Evolutionary conservation across 441 rosid genomes (phyloP), one percentile per base, ranked within the genome.

Genomic region (Manihot esculenta): DNA sequence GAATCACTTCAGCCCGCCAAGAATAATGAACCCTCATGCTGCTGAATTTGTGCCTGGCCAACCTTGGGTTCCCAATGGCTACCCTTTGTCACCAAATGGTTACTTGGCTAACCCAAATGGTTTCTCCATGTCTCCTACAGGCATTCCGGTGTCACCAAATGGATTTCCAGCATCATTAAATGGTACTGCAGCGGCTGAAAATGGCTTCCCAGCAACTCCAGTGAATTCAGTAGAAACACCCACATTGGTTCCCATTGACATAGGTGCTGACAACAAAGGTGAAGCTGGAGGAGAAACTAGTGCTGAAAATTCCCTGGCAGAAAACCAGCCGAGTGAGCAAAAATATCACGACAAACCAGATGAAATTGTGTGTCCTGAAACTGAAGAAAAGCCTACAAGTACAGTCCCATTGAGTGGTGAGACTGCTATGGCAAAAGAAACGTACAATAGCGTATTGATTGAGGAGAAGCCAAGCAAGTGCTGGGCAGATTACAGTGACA

Each of bases 401-500:
- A 72, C 76, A 26, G 77, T 72, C 45, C 64, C 62, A 3, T 26
- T 56, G 5, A 67, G 78, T 17, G 35, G 74, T 48, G 74, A 74
- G 74, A 62, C 78, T 50, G 76, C 61, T 55, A 66, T 68, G 67
- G 70, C 64, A 71, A 70, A 77, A 68, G 95, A 80, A 64, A 66
- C 54, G 68, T 78, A 82, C 76, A 57, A 59, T 9, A 81, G 78
- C 64, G 61, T 53, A 33, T 75, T 64, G 64, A 81, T 65, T 18
- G 87, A 86, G 64, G 86, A 67, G 74, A 83, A 84, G 61, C 81
- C 72, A 70, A 74, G 74, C 79, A 91, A 91, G 78, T 79, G 88
- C 65, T 93, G 97, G 96, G 95, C 87, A 72, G 98, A 91, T 80
- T 83, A 87, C 83, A 91, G 90, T 27, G 99, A 93, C 60, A 73